Evolutionary conservation across 352 stramenopile species (phyloP), one percentile per base, ranked within the genome.

Genomic region (Globisporangium camurandrum): DNA sequence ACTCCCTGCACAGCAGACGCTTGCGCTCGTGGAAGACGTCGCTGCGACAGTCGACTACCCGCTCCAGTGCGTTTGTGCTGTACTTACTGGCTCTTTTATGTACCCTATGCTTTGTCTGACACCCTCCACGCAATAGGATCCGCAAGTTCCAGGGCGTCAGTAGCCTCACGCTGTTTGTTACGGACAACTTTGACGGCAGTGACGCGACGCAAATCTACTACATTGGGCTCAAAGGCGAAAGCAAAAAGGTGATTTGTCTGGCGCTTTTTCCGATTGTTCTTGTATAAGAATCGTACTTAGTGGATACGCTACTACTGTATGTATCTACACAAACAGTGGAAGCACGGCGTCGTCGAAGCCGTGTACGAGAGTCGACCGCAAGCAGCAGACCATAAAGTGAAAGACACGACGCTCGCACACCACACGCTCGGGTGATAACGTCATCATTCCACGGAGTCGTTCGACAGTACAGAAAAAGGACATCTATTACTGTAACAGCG

Each of bases 241-340:
- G 63, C 66, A 89, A 90, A 46, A 91, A 93, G 75, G 82, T 89
- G 22, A n/a, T n/a, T n/a, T n/a, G n/a, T n/a, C n/a, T n/a, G n/a
- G n/a, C n/a, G n/a, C n/a, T n/a, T n/a, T n/a, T n/a, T n/a, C n/a
- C n/a, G n/a, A n/a, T n/a, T n/a, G n/a, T n/a, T n/a, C n/a, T n/a
- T n/a, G n/a, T n/a, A n/a, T n/a, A n/a, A n/a, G n/a, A n/a, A n/a
- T n/a, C n/a, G n/a, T n/a, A n/a, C n/a, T n/a, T n/a, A n/a, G n/a
- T n/a, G n/a, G n/a, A n/a, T n/a, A n/a, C n/a, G n/a, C 24, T 39
- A 10, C 2, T 56, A 39, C 17, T 37, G 10, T n/a, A 20, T 47
- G 39, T 62, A n/a, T 60, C 26, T 59, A 49, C 16, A 27, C n/a
- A 12, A 46, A 36, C 34, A 92, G 80, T 94, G 78, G 78, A 78